Base-by-base conservation (phyloP, 768 basidiomycete genomes). In the Lactifluus piperatus region DNA sequence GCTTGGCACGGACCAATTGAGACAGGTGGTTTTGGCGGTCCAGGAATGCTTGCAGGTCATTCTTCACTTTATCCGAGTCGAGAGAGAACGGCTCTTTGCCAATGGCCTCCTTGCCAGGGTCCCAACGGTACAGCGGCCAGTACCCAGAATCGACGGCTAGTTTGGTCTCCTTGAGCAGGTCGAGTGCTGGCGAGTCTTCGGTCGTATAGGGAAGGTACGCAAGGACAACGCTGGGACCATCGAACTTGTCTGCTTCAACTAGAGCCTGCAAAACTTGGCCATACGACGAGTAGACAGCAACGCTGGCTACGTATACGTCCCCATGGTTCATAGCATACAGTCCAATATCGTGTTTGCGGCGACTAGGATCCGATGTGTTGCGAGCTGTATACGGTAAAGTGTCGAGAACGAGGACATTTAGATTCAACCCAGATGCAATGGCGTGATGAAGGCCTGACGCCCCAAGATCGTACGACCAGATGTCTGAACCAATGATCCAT, bases 301-400 rank as follows among this genome's bases (percentile, higher is more conserved):
- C 81, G 67, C 91, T 93, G 9, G 94, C 94, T 56, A 97, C 97
- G 70, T 90, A 99, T 59, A 94, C 92, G 68, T 94, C 88, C 11
- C 95, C 95, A 71, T 97, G 88, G 75, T 97, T 98, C 88, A 98
- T 94, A 26, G 95, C 97, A 68, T 99, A 99, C 51, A 99, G 77
- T 3, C 95, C 97, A 51, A 94, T 88, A 71, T 99, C 97, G 68
- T 93, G 94, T 75, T 97, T 97, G 57, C 93, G 80, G 60, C 91
- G 83, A 62, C 80, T 78, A 10, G 82, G 84, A 64, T 88, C 88
- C 5, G 74, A 77, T 26, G 77, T 71, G 68, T 85, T 83, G 54
- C 92, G 85, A 36, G 83, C 73, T 2, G 92, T 84, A 73, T 97
- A 99, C 0, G 97, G 91, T 2, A 86, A 73, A 7, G 88, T 94